phyloP scores from a whole-genome alignment of 371 early-diverging fungal genomes.

The Quaeritorhiza haematococci region DNA sequence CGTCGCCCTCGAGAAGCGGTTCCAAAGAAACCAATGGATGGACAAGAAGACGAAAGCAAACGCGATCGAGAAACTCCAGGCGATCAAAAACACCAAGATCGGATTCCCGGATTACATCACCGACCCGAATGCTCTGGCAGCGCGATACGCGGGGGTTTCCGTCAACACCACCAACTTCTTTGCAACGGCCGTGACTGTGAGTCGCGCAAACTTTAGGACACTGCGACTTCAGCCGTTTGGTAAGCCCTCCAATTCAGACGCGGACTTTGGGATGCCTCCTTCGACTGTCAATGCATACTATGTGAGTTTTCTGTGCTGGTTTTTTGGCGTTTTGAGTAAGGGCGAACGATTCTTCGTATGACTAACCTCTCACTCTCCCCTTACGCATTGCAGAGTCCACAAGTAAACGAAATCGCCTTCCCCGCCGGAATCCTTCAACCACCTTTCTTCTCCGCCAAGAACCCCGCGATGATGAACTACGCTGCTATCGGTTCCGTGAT shows the following conservation, averaged over 20 bases:
- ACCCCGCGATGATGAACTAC: conserved; percentile 28
- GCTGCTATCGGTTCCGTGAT: conserved; percentile 41
- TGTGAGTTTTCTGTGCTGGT: conserved; percentile 5
- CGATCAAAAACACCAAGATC: too few species aligned
- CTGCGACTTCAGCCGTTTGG: conserved; percentile 23
- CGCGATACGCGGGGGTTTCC: conserved; percentile 3
- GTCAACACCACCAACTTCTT: conserved; percentile 17
- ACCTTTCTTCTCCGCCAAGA: conserved; percentile 17
- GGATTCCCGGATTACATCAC: conserved; percentile 23
- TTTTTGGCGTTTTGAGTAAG: not conserved
- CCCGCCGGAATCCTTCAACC: conserved; percentile 32
- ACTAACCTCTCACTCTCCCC: not conserved
- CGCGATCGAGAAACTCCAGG: conserved; percentile 19
- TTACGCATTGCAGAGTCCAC: conserved; percentile 16
- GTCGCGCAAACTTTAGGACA: conserved; percentile 10
- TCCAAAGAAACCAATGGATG: conserved; percentile 17
- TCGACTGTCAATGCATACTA: conserved; percentile 31
- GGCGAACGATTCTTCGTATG: not conserved
- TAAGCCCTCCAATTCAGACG: too few species aligned
- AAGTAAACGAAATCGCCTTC: conserved; percentile 32
- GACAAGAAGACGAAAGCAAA: conserved; percentile 12
- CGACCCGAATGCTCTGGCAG: conserved; percentile 9
- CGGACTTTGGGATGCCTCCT: conserved; percentile 30
- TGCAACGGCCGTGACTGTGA: conserved; percentile 2
- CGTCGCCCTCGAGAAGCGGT: conserved; percentile 8